Conservation (phyloP, 2,329 filamentous ascomycete genomes). For the Fusarium sp. region DNA sequence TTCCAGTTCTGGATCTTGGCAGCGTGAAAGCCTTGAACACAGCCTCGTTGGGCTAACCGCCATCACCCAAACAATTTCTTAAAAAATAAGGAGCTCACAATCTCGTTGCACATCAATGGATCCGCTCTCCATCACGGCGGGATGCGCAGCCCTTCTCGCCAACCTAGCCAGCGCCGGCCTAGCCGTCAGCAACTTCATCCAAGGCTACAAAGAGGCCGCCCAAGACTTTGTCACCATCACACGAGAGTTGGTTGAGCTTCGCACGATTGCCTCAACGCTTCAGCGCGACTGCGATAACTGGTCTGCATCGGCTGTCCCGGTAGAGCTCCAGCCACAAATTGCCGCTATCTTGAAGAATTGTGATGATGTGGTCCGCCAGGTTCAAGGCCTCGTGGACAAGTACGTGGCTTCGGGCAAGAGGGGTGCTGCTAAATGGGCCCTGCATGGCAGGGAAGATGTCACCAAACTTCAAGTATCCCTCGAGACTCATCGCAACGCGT, state of each 20-base stretch:
- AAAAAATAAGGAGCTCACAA: not conserved
- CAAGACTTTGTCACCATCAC: not conserved
- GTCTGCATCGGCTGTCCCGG: not conserved
- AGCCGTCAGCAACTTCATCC: not conserved
- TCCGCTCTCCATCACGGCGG: not conserved
- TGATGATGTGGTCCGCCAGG: not conserved
- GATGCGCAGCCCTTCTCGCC: not conserved
- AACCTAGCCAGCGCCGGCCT: not conserved
- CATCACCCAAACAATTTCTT: not conserved
- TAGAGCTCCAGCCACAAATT: not conserved
- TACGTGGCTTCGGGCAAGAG: not conserved
- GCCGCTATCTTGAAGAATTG: not conserved
- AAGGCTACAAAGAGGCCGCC: not conserved
- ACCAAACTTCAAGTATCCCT: not conserved
- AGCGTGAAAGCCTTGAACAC: not conserved
- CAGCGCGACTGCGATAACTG: not conserved
- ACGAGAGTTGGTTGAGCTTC: not conserved
- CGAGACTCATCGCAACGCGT: not conserved
- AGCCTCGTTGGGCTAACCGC: not conserved
- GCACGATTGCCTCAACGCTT: not conserved
- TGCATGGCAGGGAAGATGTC: not conserved
- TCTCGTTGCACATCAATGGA: not conserved
- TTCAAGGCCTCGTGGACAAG: not conserved
- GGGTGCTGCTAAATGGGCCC: not conserved
- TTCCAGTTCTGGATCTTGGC: not conserved